Evolutionary conservation across 768 basidiomycete genomes (phyloP), one percentile per base, ranked within the genome.

Genomic region (Pleurotus salmoneostramineus): DNA sequence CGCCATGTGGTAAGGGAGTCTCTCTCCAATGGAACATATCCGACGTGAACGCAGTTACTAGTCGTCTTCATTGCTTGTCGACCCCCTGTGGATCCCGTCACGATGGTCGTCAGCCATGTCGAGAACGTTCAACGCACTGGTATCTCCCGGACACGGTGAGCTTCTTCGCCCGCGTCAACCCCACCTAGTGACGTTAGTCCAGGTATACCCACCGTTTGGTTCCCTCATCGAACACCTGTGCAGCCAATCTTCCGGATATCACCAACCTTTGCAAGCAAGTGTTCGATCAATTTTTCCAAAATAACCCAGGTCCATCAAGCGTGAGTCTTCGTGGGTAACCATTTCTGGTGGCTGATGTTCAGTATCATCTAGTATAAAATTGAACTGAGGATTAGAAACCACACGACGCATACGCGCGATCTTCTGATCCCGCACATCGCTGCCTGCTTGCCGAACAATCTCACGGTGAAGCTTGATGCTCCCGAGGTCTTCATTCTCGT

Each of bases 21-120:
- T 57, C 36, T 45, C 50, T 55, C 36, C 48, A 15, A 6, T 44
- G 37, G 34, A 61, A 36, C 21, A 57, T 35, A 43, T 11, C 17
- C 15, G 17, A 55, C 40, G 40, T 27, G 40, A 31, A 55, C n/a
- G 1, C 27, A 55, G 36, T 42, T 5, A 10, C 11, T 47, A 93
- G 91, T 92, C 11, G 72, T 91, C 31, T 92, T 91, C 68, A 87
- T 94, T 46, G 86, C 89, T 7, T 93, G 89, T 69, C 88, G 82
- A 69, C 75, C 84, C 1, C 91, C 91, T 0, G 77, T 92, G 21
- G 85, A 93, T 66, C 90, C 92, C 1, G 85, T 93, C 15, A 74
- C 82, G 60, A 73, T 94, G 14, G 82, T 91, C 31, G 65, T 79
- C 15, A 82, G 80, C 50, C 83, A 91, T 62, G 73, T 93, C 5